Evolutionary conservation across 2,329 filamentous ascomycete genomes (phyloP), one percentile per base, ranked within the genome.

Genomic region (Trichoderma sp.): DNA sequence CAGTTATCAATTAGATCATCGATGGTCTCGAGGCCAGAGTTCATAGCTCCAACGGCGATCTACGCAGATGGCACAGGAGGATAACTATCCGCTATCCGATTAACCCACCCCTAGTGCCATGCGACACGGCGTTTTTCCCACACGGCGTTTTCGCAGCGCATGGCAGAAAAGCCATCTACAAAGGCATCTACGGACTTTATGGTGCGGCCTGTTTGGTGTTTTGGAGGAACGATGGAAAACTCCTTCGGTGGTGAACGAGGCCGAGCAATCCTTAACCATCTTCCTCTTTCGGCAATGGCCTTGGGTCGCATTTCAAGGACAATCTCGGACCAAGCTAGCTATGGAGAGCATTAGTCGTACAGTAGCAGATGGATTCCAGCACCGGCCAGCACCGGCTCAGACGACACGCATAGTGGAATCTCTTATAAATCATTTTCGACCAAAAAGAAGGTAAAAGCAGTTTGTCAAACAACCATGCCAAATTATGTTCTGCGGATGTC

Each of bases 351-450:
- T 43, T 43, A 43, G 40, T 43, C 47, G 47, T 47, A 43, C 40
- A 43, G 40, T 21, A 24, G n/a, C 21, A 56, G 49, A 21, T 58
- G 29, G 35, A 27, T 31, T 47, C 47, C n/a, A 49, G 57, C 49
- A 27, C 10, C 68, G 68, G 68, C 68, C 68, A 69, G 68, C 60
- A 33, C 68, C 68, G 68, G 68, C 68, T 69, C 55, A 52, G 14
- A 55, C 16, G 29, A 52, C 21, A 19, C 11, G 40, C 40, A 13
- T 5, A 49, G 40, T 37, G 61, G 37, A 60, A 43, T 43, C 55
- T 69, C 53, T 65, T 65, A 69, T 55, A 69, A 65, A 69, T 65
- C 60, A 64, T 21, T 53, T 49, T 11, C 19, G 3, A 53, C 19
- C 29, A 16, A 37, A 43, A 3, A 35, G 33, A 35, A 5, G 33